A percentile compares a stretch with the other conserved stretches of the same genome.
These are phyloP conservation scores for Lachnellula subtilissima DNA, from an alignment of 2,329 filamentous ascomycete species.

Conservation along the genomic window DNA sequence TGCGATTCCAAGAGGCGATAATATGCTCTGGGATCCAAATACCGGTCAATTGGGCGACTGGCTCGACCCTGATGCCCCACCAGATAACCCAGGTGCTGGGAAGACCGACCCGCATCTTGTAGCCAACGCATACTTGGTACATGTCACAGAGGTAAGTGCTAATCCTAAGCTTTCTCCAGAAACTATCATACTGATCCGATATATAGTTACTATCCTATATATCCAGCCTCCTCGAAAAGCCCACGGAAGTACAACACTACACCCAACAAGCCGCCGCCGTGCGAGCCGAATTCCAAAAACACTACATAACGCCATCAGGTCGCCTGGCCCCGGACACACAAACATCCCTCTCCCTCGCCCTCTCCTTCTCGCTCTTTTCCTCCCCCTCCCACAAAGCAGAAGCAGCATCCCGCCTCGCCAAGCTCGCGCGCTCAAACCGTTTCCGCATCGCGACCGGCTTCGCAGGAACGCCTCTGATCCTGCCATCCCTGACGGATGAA, in stretches of 20 bases:
- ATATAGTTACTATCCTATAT: conserved; percentile 33
- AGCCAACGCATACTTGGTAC: conserved; percentile 44
- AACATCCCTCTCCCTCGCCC: conserved; percentile 26
- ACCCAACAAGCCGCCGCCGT: conserved; percentile 17
- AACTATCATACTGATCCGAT: too few species aligned
- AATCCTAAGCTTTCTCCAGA: not conserved
- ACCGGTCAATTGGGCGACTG: conserved; percentile 42
- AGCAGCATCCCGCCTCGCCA: conserved; percentile 18
- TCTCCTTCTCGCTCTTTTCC: conserved; percentile 23
- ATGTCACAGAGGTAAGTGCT: conserved; percentile 31
- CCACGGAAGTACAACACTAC: conserved; percentile 24
- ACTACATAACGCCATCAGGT: conserved; percentile 25
- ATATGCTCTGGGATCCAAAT: conserved; percentile 38
- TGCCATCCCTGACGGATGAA: conserved; percentile 10
- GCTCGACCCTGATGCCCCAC: conserved; percentile 44
- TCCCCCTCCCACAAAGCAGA: not conserved
- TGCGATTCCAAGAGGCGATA: conserved; percentile 32
- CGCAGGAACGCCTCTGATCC: conserved; percentile 27
- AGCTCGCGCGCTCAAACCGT: conserved; percentile 14
- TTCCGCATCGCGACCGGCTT: conserved; percentile 30
- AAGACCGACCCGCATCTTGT: conserved; percentile 39
- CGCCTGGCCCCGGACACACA: conserved; percentile 26
- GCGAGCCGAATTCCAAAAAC: conserved; percentile 24
- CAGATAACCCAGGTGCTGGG: conserved; percentile 35
- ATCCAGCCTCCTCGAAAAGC: conserved; percentile 28